Base-by-base conservation (phyloP, 371 early-diverging fungal genomes). In the Batrachochytrium dendrobatidis region DNA sequence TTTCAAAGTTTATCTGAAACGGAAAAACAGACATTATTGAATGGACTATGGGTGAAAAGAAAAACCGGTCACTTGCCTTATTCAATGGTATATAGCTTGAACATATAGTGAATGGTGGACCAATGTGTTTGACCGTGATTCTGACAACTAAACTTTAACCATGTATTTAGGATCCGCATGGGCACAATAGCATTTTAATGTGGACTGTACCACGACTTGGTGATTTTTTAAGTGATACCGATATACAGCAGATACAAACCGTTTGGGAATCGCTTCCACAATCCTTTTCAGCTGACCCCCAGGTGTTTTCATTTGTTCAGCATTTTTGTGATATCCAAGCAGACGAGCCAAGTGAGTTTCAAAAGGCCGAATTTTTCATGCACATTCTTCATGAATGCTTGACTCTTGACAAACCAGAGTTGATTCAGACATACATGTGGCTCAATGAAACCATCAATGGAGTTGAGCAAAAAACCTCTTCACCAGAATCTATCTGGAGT, bases 31-130 rank as follows among this genome's bases (percentile, higher is more conserved):
- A 58, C 78, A 28, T 60, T 61, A 8, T 54, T 61, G 15, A 65
- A 70, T 0, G 73, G 75, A 0, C 50, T 83, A n/a, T 74, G 65
- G 28, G 74, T 83, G 0, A 60, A 75, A 44, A 44, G 79, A 20
- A 73, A 63, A 46, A 46, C 46, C 15, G 68, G 74, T 2, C 62
- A 74, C 64, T 63, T 73, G 39, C 48, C 60, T 49, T 74, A 77
- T 52, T 26, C 49, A 22, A 60, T 68, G 60, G 74, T 64, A 5
- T 22, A 43, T 58, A 26, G 59, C 39, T 43, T 7, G 50, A 28
- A n/a, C 45, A 59, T 45, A 26, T 25, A n/a, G n/a, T n/a, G n/a
- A n/a, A n/a, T n/a, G n/a, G n/a, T n/a, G n/a, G n/a, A n/a, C n/a
- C n/a, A n/a, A n/a, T n/a, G n/a, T n/a, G n/a, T n/a, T n/a, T n/a